phyloP scores from a whole-genome alignment of 257 asterid genomes.

The Lycium ferocissimum region DNA sequence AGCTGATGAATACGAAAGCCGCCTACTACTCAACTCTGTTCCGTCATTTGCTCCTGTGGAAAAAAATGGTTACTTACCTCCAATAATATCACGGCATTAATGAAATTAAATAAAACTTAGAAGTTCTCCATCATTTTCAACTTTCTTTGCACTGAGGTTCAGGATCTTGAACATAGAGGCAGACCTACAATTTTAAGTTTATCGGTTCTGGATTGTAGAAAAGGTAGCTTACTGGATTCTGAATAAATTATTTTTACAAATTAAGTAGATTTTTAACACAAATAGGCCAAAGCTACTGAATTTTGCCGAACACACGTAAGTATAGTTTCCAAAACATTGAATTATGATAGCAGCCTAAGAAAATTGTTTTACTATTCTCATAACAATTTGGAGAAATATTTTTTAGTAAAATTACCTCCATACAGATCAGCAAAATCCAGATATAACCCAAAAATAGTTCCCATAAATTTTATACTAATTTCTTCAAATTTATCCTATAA shows the following conservation, averaged over 20 bases:
- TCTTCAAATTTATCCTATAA: not conserved
- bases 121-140: too few species aligned
- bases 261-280: too few species aligned
- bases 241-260: too few species aligned
- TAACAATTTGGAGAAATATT: not conserved
- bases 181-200: too few species aligned
- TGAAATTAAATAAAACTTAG: not conserved
- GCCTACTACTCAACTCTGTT: constrained; percentile 51
- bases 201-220: too few species aligned
- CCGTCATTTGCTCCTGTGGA: constrained; percentile 34
- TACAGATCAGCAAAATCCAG: not conserved
- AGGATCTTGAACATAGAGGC: too few species aligned
- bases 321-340: too few species aligned
- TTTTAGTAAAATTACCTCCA: not conserved
- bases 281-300: too few species aligned
- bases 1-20: constrained; percentile 56
- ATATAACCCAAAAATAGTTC: not conserved
- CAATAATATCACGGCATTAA: not conserved
- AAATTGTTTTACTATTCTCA: not conserved
- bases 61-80: not conserved
- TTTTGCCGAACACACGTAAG: too few species aligned
- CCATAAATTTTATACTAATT: not conserved
- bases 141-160: too few species aligned
- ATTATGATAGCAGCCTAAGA: not conserved
- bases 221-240: too few species aligned